A percentile compares a stretch with the other conserved stretches of the same genome.
Conservation (phyloP, 768 basidiomycete genomes). For the Tricholoma hemisulphureum region DNA sequence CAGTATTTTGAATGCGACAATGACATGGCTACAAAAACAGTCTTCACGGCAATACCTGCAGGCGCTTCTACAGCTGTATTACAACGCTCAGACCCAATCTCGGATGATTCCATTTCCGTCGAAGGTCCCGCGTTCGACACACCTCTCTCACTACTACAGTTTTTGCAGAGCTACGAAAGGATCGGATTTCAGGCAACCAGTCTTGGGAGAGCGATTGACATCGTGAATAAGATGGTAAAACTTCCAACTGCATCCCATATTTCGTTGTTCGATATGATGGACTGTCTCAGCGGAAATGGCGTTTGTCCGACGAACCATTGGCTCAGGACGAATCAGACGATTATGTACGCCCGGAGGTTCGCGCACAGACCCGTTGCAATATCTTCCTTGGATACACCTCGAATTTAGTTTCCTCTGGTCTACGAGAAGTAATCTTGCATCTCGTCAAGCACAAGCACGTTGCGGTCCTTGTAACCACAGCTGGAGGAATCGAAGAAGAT, state of each 20-base stretch:
- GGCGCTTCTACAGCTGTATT: constrained; percentile 75
- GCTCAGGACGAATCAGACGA: constrained; percentile 69
- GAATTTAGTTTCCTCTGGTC: constrained; percentile 95
- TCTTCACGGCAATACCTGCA: constrained; percentile 40
- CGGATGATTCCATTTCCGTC: constrained; percentile 65
- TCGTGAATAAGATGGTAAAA: constrained; percentile 90
- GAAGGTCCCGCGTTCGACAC: constrained; percentile 85
- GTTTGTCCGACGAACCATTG: constrained; percentile 82
- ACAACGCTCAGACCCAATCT: constrained; percentile 69
- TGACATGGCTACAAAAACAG: constrained; percentile 10
- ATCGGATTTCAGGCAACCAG: constrained; percentile 99
- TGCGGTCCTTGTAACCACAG: constrained; percentile 89
- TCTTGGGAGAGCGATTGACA: constrained; percentile 81
- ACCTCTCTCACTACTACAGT: constrained; percentile 58
- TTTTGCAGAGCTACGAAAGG: constrained; percentile 78
- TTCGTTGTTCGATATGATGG: not conserved
- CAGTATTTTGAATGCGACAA: too few species aligned
- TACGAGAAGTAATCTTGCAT: constrained; percentile 88
- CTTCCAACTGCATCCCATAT: not conserved
- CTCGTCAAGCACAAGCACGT: constrained; percentile 93
- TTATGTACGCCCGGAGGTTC: constrained; percentile 53
- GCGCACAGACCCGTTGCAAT: constrained; percentile 73
- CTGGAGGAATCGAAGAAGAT: constrained; percentile 98
- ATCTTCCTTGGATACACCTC: constrained; percentile 98
- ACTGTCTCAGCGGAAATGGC: constrained; percentile 73